phyloP scores from a whole-genome alignment of 768 basidiomycete genomes.

The Dentipellis fragilis region DNA sequence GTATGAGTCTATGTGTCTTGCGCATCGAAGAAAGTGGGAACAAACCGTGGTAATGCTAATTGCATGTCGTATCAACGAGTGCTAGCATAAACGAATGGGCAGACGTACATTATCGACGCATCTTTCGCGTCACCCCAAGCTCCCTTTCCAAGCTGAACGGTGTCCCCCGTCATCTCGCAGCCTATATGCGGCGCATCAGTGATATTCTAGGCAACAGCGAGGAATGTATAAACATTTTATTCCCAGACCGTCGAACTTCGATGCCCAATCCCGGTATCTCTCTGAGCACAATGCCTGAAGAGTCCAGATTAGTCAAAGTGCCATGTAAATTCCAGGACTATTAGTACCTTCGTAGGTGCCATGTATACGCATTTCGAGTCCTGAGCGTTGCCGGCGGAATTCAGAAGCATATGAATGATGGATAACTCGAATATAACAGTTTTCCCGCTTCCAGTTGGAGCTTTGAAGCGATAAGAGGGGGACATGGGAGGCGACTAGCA shows the following conservation, averaged over 20 bases:
- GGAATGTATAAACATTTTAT: conserved; percentile 51
- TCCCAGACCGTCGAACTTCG: conserved; percentile 68
- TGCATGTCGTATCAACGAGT: not conserved
- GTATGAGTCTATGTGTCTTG: conserved; percentile 3
- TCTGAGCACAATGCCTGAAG: conserved; percentile 80
- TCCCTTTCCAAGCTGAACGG: conserved; percentile 51
- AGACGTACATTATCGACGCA: conserved; percentile 67
- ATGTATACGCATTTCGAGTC: conserved; percentile 79
- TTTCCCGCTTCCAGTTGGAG: conserved; percentile 95
- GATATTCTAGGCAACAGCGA: not conserved
- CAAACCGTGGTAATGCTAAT: conserved; percentile 69
- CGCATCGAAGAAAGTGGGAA: not conserved
- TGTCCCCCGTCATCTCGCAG: conserved; percentile 90
- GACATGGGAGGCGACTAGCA: too few species aligned
- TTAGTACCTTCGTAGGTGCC: conserved; percentile 76
- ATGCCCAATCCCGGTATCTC: conserved; percentile 72
- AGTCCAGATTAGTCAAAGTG: not conserved
- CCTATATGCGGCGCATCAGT: conserved; percentile 32
- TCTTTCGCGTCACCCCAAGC: conserved; percentile 67
- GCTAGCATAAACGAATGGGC: not conserved
- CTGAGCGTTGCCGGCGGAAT: conserved; percentile 25
- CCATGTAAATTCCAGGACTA: not conserved
- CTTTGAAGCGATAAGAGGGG: conserved; percentile 26
- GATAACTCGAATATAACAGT: conserved; percentile 91
- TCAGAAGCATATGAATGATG: conserved; percentile 63